These are phyloP conservation scores for Podaxis carcinomalis DNA, from an alignment of 768 basidiomycete genomes.

Conservation along the genomic window DNA sequence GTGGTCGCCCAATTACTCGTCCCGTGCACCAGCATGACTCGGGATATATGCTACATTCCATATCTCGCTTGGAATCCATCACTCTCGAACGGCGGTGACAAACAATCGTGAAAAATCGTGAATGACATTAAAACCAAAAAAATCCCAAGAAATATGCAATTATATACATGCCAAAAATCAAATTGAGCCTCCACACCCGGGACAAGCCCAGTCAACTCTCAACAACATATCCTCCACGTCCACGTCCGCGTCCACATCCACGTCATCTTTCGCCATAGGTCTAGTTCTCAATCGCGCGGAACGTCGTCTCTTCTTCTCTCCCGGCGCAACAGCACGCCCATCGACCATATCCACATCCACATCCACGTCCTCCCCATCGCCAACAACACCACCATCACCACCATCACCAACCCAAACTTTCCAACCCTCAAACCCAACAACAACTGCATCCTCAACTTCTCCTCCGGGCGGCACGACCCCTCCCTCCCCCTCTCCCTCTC, in stretches of 20 bases:
- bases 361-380: not conserved
- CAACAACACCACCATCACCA: not conserved
- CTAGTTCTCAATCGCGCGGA: not conserved
- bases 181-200: not conserved
- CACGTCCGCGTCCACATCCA: not conserved
- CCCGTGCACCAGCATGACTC: no score
- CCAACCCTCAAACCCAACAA: not conserved
- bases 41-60: no score
- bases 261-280: not conserved
- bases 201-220: slow-evolving; percentile 9
- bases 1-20: no score
- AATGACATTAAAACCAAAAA: no score
- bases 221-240: not conserved
- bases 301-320: not conserved
- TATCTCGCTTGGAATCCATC: no score
- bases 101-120: no score
- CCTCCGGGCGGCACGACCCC: not conserved
- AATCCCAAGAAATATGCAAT: no score
- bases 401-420: not conserved
- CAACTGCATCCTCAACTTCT: not conserved
- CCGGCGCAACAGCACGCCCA: not conserved
- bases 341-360: not conserved
- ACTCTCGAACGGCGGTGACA: no score
- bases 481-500: not conserved
- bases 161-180: not conserved